Evolutionary conservation across 345 rosid species (phyloP).

Genomic region (Noccaea bulbosa): DNA sequence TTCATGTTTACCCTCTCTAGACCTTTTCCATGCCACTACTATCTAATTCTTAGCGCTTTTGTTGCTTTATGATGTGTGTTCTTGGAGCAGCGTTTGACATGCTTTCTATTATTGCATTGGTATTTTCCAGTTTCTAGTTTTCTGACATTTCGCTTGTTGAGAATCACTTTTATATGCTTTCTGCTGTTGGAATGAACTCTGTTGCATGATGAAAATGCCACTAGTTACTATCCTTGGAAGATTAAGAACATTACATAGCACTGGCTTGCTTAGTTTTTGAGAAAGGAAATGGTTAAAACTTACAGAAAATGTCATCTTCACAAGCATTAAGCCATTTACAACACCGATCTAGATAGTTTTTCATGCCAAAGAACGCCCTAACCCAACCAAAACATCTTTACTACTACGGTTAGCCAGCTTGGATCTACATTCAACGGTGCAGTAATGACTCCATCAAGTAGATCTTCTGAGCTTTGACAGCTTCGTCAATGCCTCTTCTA

Average conservation of each 20-base stretch:
- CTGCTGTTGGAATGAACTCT: constrained; percentile 1
- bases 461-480: constrained; percentile 20
- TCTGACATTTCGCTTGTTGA: background rate
- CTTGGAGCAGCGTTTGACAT: constrained; percentile 8
- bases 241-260: constrained; percentile 6
- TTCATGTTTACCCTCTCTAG: constrained; percentile 4
- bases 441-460: background rate
- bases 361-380: background rate
- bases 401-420: constrained; percentile 12
- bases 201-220: constrained; percentile 7
- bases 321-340: constrained; percentile 16
- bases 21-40: background rate
- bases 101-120: background rate
- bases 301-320: background rate
- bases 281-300: constrained; percentile 3
- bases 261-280: background rate
- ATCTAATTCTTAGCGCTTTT: background rate
- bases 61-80: constrained; percentile 13
- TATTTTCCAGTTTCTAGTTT: constrained; percentile 18
- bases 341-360: background rate
- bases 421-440: constrained; percentile 5
- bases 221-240: background rate
- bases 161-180: background rate
- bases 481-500: constrained; percentile 29
- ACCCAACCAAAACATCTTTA: constrained; percentile 17